Conservation (phyloP, 1,284 basidiomycete species). For the Trichosporon asahii region DNA sequence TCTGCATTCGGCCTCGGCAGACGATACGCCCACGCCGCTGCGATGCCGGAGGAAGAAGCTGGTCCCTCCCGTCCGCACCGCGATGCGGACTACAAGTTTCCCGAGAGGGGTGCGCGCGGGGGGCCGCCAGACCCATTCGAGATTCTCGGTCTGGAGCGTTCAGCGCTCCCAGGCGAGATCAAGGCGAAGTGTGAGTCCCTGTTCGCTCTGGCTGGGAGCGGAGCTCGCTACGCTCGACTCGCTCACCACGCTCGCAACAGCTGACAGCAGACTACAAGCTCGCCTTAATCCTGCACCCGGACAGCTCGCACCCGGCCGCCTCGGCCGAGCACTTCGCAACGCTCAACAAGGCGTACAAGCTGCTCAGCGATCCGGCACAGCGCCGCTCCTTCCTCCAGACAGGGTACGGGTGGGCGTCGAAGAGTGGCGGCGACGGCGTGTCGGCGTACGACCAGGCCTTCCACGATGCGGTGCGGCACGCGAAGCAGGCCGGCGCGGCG, state of each 20-base stretch:
- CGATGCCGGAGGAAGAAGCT: background rate
- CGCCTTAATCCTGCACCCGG: conserved; percentile 50
- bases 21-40: conserved; percentile 7
- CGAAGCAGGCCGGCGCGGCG: conserved; percentile 33
- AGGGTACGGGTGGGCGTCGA: conserved; percentile 43
- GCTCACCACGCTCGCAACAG: background rate
- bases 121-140: conserved; percentile 47
- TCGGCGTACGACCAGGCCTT: conserved; percentile 27
- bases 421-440: conserved; percentile 1
- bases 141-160: conserved; percentile 40
- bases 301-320: conserved; percentile 48
- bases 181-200: conserved; percentile 44
- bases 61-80: conserved; percentile 2
- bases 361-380: conserved; percentile 37
- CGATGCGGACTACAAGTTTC: conserved; percentile 37
- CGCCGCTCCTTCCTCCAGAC: conserved; percentile 41
- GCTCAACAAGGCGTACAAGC: conserved; percentile 47
- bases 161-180: conserved; percentile 38
- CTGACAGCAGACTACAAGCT: conserved; percentile 45
- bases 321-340: conserved; percentile 45
- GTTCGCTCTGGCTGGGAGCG: no score
- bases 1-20: background rate
- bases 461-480: conserved; percentile 33
- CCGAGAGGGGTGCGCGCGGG: conserved; percentile 31
- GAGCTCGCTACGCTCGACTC: no score